A percentile compares a stretch with the other conserved stretches of the same genome.
These are phyloP conservation scores for Amanita rubescens DNA, from an alignment of 768 basidiomycete species.

Conservation along the genomic window DNA sequence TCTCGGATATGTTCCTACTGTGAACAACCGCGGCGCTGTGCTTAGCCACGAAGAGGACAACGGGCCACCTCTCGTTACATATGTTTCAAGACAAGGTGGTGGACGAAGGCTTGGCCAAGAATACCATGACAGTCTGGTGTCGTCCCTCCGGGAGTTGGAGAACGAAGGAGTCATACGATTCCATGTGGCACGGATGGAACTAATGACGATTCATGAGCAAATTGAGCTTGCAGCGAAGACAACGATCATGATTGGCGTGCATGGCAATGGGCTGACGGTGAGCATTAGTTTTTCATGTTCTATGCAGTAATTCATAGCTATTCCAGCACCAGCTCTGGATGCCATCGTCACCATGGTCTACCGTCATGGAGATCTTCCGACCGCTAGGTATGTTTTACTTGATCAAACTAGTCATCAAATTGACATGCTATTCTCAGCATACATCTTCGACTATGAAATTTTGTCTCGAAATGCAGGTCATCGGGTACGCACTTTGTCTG, in stretches of 20 bases:
- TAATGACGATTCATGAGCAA: conserved; percentile 54
- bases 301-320: conserved; percentile 1
- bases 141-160: conserved; percentile 38
- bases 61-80: conserved; percentile 36
- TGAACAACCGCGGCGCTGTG: conserved; percentile 11
- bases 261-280: conserved; percentile 64
- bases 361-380: conserved; percentile 64
- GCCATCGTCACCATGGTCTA: conserved; percentile 51
- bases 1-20: conserved; percentile 24
- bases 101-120: conserved; percentile 31
- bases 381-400: conserved; percentile 32
- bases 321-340: conserved; percentile 53
- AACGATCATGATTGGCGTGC: conserved; percentile 60
- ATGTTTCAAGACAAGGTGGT: conserved; percentile 52
- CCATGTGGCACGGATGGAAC: conserved; percentile 31
- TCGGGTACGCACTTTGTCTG: conserved; percentile 20
- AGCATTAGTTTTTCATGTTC: not conserved
- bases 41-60: conserved; percentile 9
- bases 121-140: conserved; percentile 44
- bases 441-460: conserved; percentile 33
- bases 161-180: conserved; percentile 45
- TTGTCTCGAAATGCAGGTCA: conserved; percentile 36
- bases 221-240: conserved; percentile 51
- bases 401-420: not conserved
- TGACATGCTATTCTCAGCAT: conserved; percentile 15